These are phyloP conservation scores for Kurtzmaniella fragi DNA, from an alignment of 805 yeast species.

Conservation along the genomic window DNA sequence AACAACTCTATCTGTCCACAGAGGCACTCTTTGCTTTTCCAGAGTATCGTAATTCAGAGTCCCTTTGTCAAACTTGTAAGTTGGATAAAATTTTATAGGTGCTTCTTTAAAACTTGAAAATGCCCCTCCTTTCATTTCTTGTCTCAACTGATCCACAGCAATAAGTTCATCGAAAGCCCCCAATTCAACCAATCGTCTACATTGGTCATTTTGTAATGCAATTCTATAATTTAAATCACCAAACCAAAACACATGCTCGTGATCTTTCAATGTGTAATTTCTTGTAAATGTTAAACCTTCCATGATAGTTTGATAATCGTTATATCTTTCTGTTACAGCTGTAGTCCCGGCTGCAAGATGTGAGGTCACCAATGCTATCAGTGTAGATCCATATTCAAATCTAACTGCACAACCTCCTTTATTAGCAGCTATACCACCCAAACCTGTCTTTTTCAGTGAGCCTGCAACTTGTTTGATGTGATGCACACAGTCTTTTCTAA, in stretches of 20 bases:
- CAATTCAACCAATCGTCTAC: constrained; percentile 47
- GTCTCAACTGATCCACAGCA: constrained; percentile 71
- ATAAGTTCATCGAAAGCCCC: constrained; percentile 48
- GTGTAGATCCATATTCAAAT: constrained; percentile 73
- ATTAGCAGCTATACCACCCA: constrained; percentile 96
- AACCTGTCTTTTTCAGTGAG: constrained; percentile 89
- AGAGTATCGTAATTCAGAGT: constrained; percentile 78
- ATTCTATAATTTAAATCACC: constrained; percentile 93
- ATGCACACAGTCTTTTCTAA: constrained; percentile 28
- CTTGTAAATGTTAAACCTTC: constrained; percentile 77
- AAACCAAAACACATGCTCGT: constrained; percentile 81
- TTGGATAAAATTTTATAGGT: constrained; percentile 75
- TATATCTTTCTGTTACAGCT: constrained; percentile 79
- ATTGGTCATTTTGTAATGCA: constrained; percentile 65
- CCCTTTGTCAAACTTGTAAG: constrained; percentile 88
- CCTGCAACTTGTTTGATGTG: constrained; percentile 82
- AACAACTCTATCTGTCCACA: constrained; percentile 93
- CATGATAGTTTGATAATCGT: constrained; percentile 72
- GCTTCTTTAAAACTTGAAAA: constrained; percentile 75
- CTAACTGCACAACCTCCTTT: constrained; percentile 95
- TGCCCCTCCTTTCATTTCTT: constrained; percentile 71
- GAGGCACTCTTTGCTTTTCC: constrained; percentile 88
- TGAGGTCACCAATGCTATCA: constrained; percentile 80
- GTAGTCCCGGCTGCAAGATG: constrained; percentile 91
- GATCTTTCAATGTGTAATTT: constrained; percentile 65